Percentiles rank a stretch among this genome's conserved stretches.
Evolutionary conservation across 2,329 filamentous ascomycete genomes (phyloP).

Genomic region (Trichoderma polysporum): DNA sequence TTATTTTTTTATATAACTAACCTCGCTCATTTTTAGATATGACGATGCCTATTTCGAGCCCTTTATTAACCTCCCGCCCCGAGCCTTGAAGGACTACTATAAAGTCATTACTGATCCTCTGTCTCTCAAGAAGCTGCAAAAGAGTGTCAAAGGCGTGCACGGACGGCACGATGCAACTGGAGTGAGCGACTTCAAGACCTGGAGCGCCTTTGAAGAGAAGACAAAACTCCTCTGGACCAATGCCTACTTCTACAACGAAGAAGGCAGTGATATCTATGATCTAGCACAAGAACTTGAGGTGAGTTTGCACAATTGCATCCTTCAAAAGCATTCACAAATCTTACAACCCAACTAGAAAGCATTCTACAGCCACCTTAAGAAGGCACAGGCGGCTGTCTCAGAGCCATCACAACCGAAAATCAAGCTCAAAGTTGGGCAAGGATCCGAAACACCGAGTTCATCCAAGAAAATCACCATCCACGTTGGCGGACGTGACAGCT

Average conservation of each 20-base stretch:
- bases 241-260: constrained; percentile 86
- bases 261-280: constrained; percentile 79
- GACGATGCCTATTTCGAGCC: constrained; percentile 69
- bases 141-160: constrained; percentile 70
- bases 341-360: constrained; percentile 53
- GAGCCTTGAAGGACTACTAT: constrained; percentile 81
- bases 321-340: not conserved
- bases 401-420: constrained; percentile 76
- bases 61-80: constrained; percentile 75
- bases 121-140: constrained; percentile 74
- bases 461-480: constrained; percentile 71
- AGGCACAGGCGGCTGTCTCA: constrained; percentile 69
- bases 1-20: constrained; percentile 24
- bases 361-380: constrained; percentile 66
- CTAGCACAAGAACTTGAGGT: constrained; percentile 80
- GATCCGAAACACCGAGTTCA: constrained; percentile 44
- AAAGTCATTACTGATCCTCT: constrained; percentile 77
- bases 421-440: constrained; percentile 69
- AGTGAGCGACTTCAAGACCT: constrained; percentile 71
- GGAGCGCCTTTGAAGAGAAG: constrained; percentile 78
- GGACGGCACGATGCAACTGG: constrained; percentile 65
- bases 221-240: constrained; percentile 83
- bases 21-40: constrained; percentile 48
- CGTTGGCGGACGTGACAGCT: constrained; percentile 60
- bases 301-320: constrained; percentile 20